phyloP scores from a whole-genome alignment of 805 yeast genomes.

The Wickerhamomyces queroliae region DNA sequence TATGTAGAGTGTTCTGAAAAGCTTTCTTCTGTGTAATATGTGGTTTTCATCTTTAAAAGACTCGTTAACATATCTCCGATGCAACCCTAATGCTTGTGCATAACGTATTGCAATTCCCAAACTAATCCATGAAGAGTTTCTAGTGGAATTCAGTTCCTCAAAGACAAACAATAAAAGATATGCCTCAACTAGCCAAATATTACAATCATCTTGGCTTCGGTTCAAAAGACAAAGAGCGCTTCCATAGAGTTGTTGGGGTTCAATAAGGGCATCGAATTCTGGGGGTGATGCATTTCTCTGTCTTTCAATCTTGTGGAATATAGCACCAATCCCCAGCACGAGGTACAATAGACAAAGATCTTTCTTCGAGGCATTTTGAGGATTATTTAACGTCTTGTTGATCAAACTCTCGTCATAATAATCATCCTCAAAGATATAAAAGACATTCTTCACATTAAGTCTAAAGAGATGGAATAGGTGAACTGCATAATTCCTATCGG shows the following conservation, averaged over 20 bases:
- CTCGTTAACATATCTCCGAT: slow-evolving; percentile 33
- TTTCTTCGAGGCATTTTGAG: slow-evolving; percentile 20
- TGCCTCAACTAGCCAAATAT: slow-evolving; percentile 36
- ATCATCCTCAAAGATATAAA: slow-evolving; percentile 33
- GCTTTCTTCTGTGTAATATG: slow-evolving; percentile 26
- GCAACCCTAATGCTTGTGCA: slow-evolving; percentile 38
- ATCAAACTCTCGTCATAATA: slow-evolving; percentile 23
- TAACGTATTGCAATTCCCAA: slow-evolving; percentile 36
- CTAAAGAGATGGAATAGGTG: slow-evolving; percentile 28
- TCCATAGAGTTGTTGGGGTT: slow-evolving; percentile 30
- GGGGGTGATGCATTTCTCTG: slow-evolving; percentile 21
- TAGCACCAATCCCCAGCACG: slow-evolving; percentile 35
- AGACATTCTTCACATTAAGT: slow-evolving; percentile 33
- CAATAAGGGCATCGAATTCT: slow-evolving; percentile 15
- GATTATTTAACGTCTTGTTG: slow-evolving; percentile 26
- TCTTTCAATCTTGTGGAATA: slow-evolving; percentile 28
- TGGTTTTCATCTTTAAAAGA: slow-evolving; percentile 24
- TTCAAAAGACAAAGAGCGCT: slow-evolving; percentile 28
- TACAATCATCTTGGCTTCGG: slow-evolving; percentile 31
- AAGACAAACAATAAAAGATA: slow-evolving; percentile 33
- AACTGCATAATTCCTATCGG: slow-evolving; percentile 24
- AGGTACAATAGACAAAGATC: slow-evolving; percentile 31
- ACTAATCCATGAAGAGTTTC: slow-evolving; percentile 38
- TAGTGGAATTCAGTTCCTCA: slow-evolving; percentile 33
- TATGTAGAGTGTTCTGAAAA: slow-evolving; percentile 29